phyloP scores from a whole-genome alignment of 345 rosid genomes.

The Camelina sativa region DNA sequence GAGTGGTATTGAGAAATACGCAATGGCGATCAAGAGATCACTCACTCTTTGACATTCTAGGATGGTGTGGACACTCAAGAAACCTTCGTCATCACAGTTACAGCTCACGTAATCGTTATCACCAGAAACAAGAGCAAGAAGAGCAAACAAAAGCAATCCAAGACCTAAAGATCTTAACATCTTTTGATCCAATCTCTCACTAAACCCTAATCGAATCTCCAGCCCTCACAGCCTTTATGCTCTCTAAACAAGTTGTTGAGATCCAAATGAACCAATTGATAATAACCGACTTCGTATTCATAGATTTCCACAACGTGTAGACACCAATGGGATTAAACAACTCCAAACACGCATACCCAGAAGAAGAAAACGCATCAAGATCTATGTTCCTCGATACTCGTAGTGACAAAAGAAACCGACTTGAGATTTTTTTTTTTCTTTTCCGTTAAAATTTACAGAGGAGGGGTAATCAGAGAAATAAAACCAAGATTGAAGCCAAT shows the following conservation, averaged over 20 bases:
- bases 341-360: slow-evolving; percentile 35
- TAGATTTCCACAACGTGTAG: slow-evolving; percentile 29
- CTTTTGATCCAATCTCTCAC: slow-evolving; percentile 18
- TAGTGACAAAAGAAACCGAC: not conserved
- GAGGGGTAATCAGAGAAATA: slow-evolving; percentile 10
- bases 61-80: slow-evolving; percentile 65
- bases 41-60: slow-evolving; percentile 90
- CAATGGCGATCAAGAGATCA: slow-evolving; percentile 86
- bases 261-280: slow-evolving; percentile 34
- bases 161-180: slow-evolving; percentile 73
- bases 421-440: not conserved
- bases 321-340: slow-evolving; percentile 37
- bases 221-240: slow-evolving; percentile 3
- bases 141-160: slow-evolving; percentile 54
- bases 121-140: slow-evolving; percentile 56
- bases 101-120: slow-evolving; percentile 62
- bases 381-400: slow-evolving; percentile 39
- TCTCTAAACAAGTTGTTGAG: slow-evolving; percentile 29
- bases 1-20: slow-evolving; percentile 39
- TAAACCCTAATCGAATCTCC: slow-evolving; percentile 47
- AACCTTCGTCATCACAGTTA: slow-evolving; percentile 89
- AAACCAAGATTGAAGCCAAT: slow-evolving; percentile 21
- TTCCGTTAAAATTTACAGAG: slow-evolving; percentile 32
- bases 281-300: slow-evolving; percentile 25
- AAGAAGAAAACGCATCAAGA: slow-evolving; percentile 32